Evolutionary conservation across 345 rosid genomes (phyloP).

Genomic region (Salix dunnii): DNA sequence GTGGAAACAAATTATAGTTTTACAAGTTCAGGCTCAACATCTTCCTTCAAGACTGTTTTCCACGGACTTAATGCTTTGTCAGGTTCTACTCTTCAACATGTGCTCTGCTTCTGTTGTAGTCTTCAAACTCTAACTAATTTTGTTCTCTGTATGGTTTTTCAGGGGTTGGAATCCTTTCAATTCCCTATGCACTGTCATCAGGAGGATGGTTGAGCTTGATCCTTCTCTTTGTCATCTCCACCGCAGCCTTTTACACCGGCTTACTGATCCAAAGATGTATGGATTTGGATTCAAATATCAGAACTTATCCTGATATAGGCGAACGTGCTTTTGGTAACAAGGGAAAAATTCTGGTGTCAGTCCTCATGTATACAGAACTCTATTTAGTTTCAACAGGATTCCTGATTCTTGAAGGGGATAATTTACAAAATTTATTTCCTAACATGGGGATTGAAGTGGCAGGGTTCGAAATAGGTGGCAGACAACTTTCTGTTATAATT

Average conservation of each 20-base stretch:
- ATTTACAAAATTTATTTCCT: constrained; percentile 60
- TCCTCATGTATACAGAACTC: constrained; percentile 75
- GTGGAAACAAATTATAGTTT: constrained; percentile 21
- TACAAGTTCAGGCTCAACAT: constrained; percentile 23
- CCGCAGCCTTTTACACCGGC: constrained; percentile 61
- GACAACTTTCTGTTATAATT: constrained; percentile 53
- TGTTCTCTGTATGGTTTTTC: not conserved
- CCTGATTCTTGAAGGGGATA: constrained; percentile 87
- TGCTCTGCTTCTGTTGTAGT: not conserved
- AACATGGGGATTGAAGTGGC: constrained; percentile 39
- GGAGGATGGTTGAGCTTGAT: constrained; percentile 91
- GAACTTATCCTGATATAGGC: constrained; percentile 81
- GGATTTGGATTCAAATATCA: constrained; percentile 62
- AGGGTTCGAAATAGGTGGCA: constrained; percentile 46
- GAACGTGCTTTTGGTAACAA: constrained; percentile 67
- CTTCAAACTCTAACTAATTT: not conserved
- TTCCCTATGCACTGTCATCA: constrained; percentile 75
- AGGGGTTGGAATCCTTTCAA: constrained; percentile 89
- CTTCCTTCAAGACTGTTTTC: constrained; percentile 55
- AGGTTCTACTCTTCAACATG: constrained; percentile 33
- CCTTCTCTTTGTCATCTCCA: constrained; percentile 53
- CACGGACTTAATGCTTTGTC: constrained; percentile 67
- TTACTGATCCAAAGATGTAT: constrained; percentile 73
- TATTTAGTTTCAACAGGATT: constrained; percentile 78
- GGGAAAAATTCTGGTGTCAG: constrained; percentile 53